phyloP scores from a whole-genome alignment of 148 eudicot species.

The Fagopyrum esculentum region DNA sequence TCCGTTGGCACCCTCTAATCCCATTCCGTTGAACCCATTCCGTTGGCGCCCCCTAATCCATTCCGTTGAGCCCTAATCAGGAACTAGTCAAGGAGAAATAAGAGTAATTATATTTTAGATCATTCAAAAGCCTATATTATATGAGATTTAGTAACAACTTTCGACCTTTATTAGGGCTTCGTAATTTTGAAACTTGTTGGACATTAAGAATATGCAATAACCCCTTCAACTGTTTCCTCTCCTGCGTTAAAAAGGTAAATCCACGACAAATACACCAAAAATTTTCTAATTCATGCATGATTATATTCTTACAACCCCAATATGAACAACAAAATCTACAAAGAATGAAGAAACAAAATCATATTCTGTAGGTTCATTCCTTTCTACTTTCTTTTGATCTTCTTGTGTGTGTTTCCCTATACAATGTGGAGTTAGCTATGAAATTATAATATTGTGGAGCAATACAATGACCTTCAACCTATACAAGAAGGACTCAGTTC shows the following conservation, averaged over 20 bases:
- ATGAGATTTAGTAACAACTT: no score
- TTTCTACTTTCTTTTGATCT: not conserved
- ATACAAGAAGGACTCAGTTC: slow-evolving; percentile 1
- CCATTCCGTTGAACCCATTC: no score
- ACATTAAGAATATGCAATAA: no score
- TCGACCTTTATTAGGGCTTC: no score
- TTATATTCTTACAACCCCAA: not conserved
- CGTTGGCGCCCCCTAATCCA: no score
- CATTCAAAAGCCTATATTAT: no score
- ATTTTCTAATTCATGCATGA: not conserved
- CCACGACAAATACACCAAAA: not conserved
- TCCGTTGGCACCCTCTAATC: no score
- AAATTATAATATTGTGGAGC: not conserved
- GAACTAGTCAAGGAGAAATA: no score
- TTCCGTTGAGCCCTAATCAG: no score
- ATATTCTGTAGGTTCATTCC: not conserved
- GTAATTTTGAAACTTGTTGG: no score
- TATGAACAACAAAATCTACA: slow-evolving; percentile 4
- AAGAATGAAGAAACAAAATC: slow-evolving; percentile 1
- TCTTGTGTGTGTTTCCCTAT: not conserved
- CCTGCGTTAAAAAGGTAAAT: not conserved
- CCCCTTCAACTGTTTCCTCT: no score
- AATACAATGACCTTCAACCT: slow-evolving; percentile 3
- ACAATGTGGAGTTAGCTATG: not conserved
- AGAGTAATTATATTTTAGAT: no score